These are phyloP conservation scores for Rhizopus delemar DNA, from an alignment of 371 early-diverging fungal species.

Conservation along the genomic window DNA sequence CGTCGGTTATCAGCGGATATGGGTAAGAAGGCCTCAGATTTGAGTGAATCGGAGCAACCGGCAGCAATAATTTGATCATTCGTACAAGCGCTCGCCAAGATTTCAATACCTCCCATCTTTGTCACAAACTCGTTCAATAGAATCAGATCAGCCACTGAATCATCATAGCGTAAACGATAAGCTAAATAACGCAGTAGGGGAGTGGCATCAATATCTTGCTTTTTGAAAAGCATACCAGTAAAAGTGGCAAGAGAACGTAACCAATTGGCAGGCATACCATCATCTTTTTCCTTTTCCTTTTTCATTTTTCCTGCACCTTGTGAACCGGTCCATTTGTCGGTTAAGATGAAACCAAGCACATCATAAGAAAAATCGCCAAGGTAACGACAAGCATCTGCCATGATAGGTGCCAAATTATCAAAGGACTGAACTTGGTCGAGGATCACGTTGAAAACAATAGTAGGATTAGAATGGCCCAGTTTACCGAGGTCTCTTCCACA, in stretches of 20 bases:
- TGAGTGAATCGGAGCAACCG: constrained; percentile 69
- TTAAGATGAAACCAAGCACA: constrained; percentile 72
- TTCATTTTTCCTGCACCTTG: constrained; percentile 43
- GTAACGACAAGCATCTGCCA: constrained; percentile 88
- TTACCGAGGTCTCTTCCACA: constrained; percentile 85
- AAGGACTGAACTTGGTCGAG: constrained; percentile 80
- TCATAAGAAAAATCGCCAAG: constrained; percentile 84
- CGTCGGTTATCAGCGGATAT: constrained; percentile 48
- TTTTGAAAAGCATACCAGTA: constrained; percentile 69
- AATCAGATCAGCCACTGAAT: constrained; percentile 54
- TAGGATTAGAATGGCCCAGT: constrained; percentile 80
- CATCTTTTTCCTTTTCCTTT: constrained; percentile 60
- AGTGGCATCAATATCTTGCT: constrained; percentile 67
- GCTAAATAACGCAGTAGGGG: constrained; percentile 70
- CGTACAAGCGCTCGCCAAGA: constrained; percentile 50
- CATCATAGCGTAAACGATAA: constrained; percentile 58
- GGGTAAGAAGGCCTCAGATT: constrained; percentile 53
- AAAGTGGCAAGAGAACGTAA: constrained; percentile 70
- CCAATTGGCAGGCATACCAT: constrained; percentile 57
- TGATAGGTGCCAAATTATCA: constrained; percentile 80
- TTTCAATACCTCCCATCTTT: constrained; percentile 74
- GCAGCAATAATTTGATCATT: constrained; percentile 67
- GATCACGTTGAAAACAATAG: constrained; percentile 73
- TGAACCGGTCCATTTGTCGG: constrained; percentile 68
- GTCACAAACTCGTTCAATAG: constrained; percentile 75